These are phyloP conservation scores for Rhamnella rubrinervis DNA, from an alignment of 331 rosid genomes.

Conservation along the genomic window DNA sequence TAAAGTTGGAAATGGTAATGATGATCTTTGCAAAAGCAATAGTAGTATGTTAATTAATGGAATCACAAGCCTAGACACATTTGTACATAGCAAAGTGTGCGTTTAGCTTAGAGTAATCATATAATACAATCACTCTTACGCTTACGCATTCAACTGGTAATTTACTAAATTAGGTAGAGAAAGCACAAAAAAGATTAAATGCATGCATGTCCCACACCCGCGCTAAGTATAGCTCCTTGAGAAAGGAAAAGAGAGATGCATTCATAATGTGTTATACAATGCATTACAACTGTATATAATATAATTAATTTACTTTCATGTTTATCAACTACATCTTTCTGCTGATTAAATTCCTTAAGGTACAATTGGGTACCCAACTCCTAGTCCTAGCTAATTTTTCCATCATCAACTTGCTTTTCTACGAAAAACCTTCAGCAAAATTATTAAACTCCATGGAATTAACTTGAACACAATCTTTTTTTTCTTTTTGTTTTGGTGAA, in stretches of 20 bases:
- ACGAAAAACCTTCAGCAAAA: too few species aligned
- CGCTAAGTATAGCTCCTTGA: conserved; percentile 1
- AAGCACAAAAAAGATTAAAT: conserved; percentile 4
- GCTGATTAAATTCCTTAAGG: too few species aligned
- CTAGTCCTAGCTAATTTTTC: too few species aligned
- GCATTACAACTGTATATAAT: conserved; percentile 35
- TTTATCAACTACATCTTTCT: not conserved
- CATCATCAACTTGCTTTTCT: too few species aligned
- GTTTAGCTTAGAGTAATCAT: conserved; percentile 5
- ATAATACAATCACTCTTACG: conserved; percentile 15
- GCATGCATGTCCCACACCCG: conserved; percentile 15
- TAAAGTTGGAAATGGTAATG: conserved; percentile 9
- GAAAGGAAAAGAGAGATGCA: conserved; percentile 2
- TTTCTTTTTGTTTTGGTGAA: too few species aligned
- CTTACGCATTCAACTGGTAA: conserved; percentile 18
- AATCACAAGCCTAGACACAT: conserved; percentile 23
- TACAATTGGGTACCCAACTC: too few species aligned
- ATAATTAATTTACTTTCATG: not conserved
- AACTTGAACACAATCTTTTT: too few species aligned
- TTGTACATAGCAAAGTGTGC: conserved; percentile 26
- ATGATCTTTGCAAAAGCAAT: conserved; percentile 20
- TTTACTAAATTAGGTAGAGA: conserved; percentile 1
- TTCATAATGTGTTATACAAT: conserved; percentile 15
- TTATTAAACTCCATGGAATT: too few species aligned
- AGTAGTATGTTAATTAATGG: conserved; percentile 4